These are phyloP conservation scores for Cystobasidiaceae sp. DNA, from an alignment of 1,284 basidiomycete genomes.

Conservation along the genomic window DNA sequence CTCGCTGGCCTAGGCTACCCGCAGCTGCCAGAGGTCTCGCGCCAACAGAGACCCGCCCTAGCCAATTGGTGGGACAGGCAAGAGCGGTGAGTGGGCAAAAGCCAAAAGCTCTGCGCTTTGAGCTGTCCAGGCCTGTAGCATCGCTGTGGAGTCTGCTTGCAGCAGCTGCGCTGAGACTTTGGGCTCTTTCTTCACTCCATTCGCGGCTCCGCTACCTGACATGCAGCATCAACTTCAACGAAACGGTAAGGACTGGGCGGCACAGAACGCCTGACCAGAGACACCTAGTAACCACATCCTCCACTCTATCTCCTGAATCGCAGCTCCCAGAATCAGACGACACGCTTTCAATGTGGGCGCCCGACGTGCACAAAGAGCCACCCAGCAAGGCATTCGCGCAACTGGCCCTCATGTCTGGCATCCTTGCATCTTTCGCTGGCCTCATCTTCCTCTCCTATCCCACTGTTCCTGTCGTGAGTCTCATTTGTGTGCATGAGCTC, in stretches of 20 bases:
- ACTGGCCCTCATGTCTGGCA: conserved; percentile 35
- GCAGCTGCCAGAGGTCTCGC: conserved; percentile 24
- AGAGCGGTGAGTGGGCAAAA: conserved; percentile 36
- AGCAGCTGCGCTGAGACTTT: background rate
- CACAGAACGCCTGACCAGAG: background rate
- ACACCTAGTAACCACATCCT: background rate
- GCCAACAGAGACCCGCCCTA: conserved; percentile 36
- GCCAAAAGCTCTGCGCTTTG: too few relatives aligned
- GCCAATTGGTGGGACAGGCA: conserved; percentile 41
- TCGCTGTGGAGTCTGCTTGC: background rate
- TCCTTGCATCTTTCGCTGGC: conserved; percentile 35
- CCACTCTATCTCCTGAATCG: too few relatives aligned
- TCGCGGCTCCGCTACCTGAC: too few relatives aligned
- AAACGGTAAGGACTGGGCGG: conserved; percentile 32
- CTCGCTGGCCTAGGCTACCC: conserved; percentile 40
- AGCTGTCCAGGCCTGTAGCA: too few relatives aligned
- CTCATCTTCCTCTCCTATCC: conserved; percentile 34
- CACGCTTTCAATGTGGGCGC: conserved; percentile 42
- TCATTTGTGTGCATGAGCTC: background rate
- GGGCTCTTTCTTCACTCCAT: too few relatives aligned
- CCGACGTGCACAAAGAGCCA: conserved; percentile 41
- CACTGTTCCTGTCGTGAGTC: conserved; percentile 35
- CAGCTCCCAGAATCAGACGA: conserved; percentile 44
- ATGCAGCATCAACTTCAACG: conserved; percentile 38
- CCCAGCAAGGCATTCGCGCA: conserved; percentile 39